These are phyloP conservation scores for Gaeumannomyces sp. DNA, from an alignment of 2,329 filamentous ascomycete species.

Conservation along the genomic window DNA sequence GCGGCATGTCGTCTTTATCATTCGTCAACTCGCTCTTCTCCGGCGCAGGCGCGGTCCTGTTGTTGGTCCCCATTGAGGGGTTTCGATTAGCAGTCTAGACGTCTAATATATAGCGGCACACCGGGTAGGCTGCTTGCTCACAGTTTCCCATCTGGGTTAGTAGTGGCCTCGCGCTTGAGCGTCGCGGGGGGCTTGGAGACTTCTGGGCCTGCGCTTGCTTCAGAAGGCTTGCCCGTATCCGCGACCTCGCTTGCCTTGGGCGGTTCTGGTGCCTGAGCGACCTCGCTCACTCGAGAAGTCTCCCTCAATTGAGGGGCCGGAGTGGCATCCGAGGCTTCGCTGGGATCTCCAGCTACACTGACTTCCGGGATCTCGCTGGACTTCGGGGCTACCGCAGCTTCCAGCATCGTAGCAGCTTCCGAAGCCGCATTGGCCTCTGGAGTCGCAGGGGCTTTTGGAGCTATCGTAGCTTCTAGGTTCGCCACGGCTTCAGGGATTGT, in stretches of 20 bases:
- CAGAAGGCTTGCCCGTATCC: neutral
- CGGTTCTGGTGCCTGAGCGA: no score
- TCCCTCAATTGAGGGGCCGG: neutral
- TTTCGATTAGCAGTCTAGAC: neutral
- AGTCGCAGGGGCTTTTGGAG: neutral
- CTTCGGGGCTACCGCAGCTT: neutral
- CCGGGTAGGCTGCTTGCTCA: neutral
- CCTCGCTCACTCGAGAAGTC: neutral
- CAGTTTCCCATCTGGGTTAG: neutral
- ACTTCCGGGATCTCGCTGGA: neutral
- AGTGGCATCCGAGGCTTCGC: no score
- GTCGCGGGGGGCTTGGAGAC: neutral
- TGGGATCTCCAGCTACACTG: neutral
- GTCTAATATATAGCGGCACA: no score
- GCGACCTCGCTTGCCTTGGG: no score
- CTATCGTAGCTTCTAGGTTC: neutral
- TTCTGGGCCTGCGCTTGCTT: neutral
- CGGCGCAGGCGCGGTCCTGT: neutral
- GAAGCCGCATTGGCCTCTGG: no score
- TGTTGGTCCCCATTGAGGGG: neutral
- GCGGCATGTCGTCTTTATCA: slow-evolving; percentile 25
- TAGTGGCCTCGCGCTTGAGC: neutral
- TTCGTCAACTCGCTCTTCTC: neutral
- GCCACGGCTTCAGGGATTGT: neutral
- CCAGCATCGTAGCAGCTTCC: neutral